Base-by-base conservation (phyloP, 2,329 filamentous ascomycete species). In the Xylariales sp. region DNA sequence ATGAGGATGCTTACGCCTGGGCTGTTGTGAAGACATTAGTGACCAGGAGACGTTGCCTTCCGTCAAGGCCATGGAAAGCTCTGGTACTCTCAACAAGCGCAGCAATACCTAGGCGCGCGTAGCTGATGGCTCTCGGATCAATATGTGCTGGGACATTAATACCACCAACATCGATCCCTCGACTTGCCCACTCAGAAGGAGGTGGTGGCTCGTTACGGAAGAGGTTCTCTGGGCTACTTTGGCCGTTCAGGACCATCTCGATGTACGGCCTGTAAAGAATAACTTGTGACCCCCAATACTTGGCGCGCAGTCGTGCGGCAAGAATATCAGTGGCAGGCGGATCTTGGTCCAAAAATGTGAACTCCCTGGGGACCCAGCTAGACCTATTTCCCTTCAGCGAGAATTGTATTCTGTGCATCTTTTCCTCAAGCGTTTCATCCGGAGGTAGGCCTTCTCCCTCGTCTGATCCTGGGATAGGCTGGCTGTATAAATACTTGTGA, bases 1-100 rank as follows among this genome's bases (percentile, higher is more conserved):
- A 24, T 11, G 36, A 80, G n/a, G n/a, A n/a, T n/a, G n/a, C 88
- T 78, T 85, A 95, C 87, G 91, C 90, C 71, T 96, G 91, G 45
- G 89, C 85, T 14, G 91, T 97, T 37, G 91, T 90, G 62, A 95
- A 95, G 17, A 95, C 83, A 52, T 96, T 97, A n/a, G 91, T 97
- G 39, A 97, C 82, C 36, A 96, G 83, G 7, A 86, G 78, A 20
- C 88, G 78, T 44, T 76, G 66, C 18, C 59, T 63, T n/a, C 66
- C 62, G 13, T 76, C 69, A 18, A 86, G 70, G 2, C 71, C 69
- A 45, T 84, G 72, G 56, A 97, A 95, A 1, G 89, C 88, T 38
- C 80, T 76, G 0, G 91, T 97, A 58, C 91, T 96, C 55, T 85
- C 73, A 37, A 95, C 80, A 1, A 95, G 78, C 6, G 88, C 86